Evolutionary conservation across 2,329 filamentous ascomycete genomes (phyloP).

Genomic region (Calonectria multiphialidica): DNA sequence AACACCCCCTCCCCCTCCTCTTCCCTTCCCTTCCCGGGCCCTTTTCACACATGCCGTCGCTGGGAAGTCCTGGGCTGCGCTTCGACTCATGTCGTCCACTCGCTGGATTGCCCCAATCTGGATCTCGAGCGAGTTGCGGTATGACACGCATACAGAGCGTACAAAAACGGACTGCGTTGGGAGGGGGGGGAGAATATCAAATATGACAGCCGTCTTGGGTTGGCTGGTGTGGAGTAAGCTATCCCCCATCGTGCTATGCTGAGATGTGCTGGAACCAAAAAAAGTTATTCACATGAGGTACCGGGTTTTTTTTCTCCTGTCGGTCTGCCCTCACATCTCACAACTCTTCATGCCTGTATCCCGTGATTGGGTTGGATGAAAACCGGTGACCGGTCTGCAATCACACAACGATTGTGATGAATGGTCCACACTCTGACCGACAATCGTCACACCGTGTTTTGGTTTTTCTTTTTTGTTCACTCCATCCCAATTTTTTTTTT

Average conservation of each 20-base stretch:
- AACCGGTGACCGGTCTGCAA: neutral
- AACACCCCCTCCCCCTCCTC: neutral
- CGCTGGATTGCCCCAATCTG: constrained; percentile 23
- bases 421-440: neutral
- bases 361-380: constrained; percentile 1
- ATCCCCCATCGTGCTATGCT: neutral
- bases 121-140: constrained; percentile 11
- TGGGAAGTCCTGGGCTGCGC: constrained; percentile 4
- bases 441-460: neutral
- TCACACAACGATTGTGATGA: neutral
- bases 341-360: neutral
- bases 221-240: neutral
- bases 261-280: constrained; percentile 4
- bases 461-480: neutral
- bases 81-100: constrained; percentile 13
- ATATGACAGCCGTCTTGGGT: neutral
- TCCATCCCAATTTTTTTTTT: neutral
- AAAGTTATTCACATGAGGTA: constrained; percentile 8
- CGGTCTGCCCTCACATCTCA: neutral
- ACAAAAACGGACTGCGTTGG: constrained; percentile 5
- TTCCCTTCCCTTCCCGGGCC: neutral
- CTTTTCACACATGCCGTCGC: neutral
- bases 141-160: constrained; percentile 15
- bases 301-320: neutral
- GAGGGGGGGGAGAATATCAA: neutral